phyloP scores from a whole-genome alignment of 257 asterid genomes.

The Scutellaria galericulata region DNA sequence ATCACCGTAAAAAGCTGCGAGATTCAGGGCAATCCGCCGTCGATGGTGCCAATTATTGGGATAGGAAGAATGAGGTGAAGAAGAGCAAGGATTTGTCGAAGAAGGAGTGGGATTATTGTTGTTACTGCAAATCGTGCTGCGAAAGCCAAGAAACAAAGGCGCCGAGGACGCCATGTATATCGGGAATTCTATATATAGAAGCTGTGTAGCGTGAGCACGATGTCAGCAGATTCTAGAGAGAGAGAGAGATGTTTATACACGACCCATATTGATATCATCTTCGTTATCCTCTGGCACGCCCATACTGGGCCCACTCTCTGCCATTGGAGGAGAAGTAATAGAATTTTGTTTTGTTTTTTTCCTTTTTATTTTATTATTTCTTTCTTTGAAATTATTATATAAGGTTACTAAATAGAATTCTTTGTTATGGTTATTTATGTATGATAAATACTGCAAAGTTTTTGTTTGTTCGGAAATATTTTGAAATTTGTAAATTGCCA shows the following conservation, averaged over 20 bases:
- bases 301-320: slow-evolving; percentile 42
- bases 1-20: slow-evolving; percentile 43
- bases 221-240: slow-evolving; percentile 28
- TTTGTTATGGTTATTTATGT: too few species aligned
- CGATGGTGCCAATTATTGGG: slow-evolving; percentile 22
- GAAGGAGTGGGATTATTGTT: slow-evolving; percentile 35
- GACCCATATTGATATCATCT: slow-evolving; percentile 20
- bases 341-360: neutral
- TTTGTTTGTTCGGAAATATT: too few species aligned
- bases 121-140: slow-evolving; percentile 32
- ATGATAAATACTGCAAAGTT: too few species aligned
- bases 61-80: slow-evolving; percentile 41
- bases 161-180: slow-evolving; percentile 47
- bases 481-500: too few species aligned
- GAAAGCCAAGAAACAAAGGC: slow-evolving; percentile 39
- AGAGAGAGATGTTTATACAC: slow-evolving; percentile 5
- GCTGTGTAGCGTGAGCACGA: neutral
- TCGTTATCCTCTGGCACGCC: slow-evolving; percentile 37
- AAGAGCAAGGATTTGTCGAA: slow-evolving; percentile 38
- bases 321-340: slow-evolving; percentile 35
- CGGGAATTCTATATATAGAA: slow-evolving; percentile 50
- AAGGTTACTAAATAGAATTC: too few species aligned
- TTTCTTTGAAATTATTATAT: too few species aligned
- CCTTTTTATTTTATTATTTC: neutral
- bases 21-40: slow-evolving; percentile 31